Base-by-base conservation (phyloP, 1,139 yeast species). In the Saccharomycopsis hybrid region DNA sequence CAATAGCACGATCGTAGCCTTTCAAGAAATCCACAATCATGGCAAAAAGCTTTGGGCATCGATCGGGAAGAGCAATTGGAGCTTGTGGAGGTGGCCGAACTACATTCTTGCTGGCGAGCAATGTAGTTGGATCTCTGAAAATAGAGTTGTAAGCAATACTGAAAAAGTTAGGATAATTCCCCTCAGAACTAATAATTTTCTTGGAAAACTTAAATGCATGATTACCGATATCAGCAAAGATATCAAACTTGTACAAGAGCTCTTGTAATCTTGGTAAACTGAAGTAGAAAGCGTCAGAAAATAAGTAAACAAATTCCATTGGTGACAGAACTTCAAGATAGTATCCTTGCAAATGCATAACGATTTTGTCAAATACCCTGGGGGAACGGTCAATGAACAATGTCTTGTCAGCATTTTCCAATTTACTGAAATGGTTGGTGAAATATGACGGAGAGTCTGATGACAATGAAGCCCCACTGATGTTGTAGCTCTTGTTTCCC, bases 381-480 rank as follows among this genome's bases (percentile, higher is more conserved):
- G 95, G 85, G n/a, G 83, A 81, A 43, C 96, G 67, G 64, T 89
- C 97, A 47, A 89, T 78, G 58, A 78, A 80, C n/a, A 87, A 63
- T 0, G 73, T 70, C 43, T 76, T 76, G 27, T 69, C 72, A 25
- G 60, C 62, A 57, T 72, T 73, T 2, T 58, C 70, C 2, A 52
- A 44, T 28, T 50, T 24, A 7, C 32, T 38, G 56, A 74, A 75
- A 56, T 66, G 73, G 38, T 68, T 68, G 3, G 79, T 73, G 60
- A 75, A 75, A 55, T 71, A 74, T 9, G 75, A 71, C 0, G 80
- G 80, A 0, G 71, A 82, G 65, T 88, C 97, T 1, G 87, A 85
- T 28, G 90, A 84, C 41, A 89, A 65, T 3, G 96, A 87, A 1
- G 92, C 89, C 1, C 96, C 97, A 61, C 92, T 82, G 24, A 71